Conservation (phyloP, 1,284 basidiomycete genomes). For the Earliella scabrosa region DNA sequence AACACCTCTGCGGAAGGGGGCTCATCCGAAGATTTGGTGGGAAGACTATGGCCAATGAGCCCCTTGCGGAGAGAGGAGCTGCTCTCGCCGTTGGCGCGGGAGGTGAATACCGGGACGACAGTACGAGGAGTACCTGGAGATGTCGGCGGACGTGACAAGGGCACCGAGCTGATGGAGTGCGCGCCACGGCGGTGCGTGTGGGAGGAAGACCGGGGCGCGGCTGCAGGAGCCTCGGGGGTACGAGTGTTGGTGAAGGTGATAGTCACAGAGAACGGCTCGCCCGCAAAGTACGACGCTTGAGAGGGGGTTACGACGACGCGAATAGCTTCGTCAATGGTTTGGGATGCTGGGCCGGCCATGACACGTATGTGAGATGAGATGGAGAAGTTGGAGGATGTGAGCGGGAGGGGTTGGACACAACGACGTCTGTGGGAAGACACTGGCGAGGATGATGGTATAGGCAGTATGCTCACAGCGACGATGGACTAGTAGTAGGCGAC, state of each 20-base stretch:
- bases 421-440: constrained; percentile 9
- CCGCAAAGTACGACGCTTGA: constrained; percentile 91
- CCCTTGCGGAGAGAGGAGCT: constrained; percentile 31
- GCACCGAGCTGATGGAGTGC: constrained; percentile 78
- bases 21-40: constrained; percentile 38
- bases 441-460: background rate
- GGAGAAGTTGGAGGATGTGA: background rate
- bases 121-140: constrained; percentile 70
- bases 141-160: constrained; percentile 74
- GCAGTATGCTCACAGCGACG: background rate
- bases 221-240: constrained; percentile 35
- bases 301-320: constrained; percentile 76
- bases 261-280: constrained; percentile 83
- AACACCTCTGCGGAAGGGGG: constrained; percentile 51
- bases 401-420: background rate
- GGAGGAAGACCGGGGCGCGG: constrained; percentile 31
- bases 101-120: constrained; percentile 33
- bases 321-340: constrained; percentile 41
- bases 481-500: background rate
- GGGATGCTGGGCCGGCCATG: constrained; percentile 18
- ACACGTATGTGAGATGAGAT: background rate
- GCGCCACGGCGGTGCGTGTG: constrained; percentile 64
- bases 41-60: constrained; percentile 31
- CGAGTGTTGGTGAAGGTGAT: constrained; percentile 89
- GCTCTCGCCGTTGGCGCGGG: constrained; percentile 23